Evolutionary conservation across 768 basidiomycete species (phyloP).

Genomic region (Amylocystis lapponica): DNA sequence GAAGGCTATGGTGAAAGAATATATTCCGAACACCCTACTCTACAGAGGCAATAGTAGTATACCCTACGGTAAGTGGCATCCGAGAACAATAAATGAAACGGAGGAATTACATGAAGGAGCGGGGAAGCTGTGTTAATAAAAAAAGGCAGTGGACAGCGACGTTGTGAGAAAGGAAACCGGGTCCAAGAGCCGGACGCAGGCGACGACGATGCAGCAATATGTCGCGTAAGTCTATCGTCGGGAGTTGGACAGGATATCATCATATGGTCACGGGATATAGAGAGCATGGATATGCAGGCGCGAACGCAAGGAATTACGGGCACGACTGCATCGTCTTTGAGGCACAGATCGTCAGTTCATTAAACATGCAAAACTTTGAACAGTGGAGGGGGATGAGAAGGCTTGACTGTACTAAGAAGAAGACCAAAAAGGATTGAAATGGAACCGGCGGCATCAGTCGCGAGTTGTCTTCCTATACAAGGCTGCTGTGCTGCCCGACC

Average conservation of each 20-base stretch:
- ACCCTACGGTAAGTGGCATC: background rate
- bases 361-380: conserved; percentile 6
- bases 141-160: too few species aligned
- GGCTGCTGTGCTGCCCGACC: conserved; percentile 18
- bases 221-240: background rate
- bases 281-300: conserved; percentile 12
- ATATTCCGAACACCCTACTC: background rate
- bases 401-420: too few species aligned
- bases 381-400: too few species aligned
- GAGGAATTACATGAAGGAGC: background rate
- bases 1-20: too few species aligned
- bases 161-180: too few species aligned
- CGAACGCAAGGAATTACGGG: conserved; percentile 5
- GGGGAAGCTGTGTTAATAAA: background rate
- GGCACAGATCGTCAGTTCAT: conserved; percentile 23
- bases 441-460: background rate
- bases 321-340: conserved; percentile 11
- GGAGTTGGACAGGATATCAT: conserved; percentile 15
- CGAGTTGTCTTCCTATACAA: conserved; percentile 11
- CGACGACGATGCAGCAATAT: too few species aligned
- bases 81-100: background rate
- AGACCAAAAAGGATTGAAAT: too few species aligned
- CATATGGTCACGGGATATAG: conserved; percentile 17
- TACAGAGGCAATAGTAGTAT: background rate
- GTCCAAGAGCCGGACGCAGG: too few species aligned